Conservation (phyloP, 257 asterid genomes). For the Cinchona pubescens region DNA sequence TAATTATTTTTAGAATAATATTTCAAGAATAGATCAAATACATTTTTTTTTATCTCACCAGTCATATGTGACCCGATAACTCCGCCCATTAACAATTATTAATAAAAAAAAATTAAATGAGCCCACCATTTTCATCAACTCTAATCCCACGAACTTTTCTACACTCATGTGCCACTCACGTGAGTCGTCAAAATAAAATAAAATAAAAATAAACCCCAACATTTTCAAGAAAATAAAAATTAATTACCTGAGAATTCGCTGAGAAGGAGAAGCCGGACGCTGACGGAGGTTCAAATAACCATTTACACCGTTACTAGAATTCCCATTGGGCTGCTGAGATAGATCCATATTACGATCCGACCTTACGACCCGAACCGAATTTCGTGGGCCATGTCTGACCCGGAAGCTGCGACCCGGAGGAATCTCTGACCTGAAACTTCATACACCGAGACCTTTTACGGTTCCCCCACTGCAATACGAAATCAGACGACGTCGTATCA, state of each 20-base stretch:
- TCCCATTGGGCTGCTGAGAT: constrained; percentile 33
- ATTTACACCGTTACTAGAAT: constrained; percentile 13
- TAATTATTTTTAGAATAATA: too few relatives aligned
- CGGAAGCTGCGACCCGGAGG: constrained; percentile 45
- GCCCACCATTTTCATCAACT: background rate
- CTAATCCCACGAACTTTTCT: background rate
- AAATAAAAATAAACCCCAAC: background rate
- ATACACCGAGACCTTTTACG: constrained; percentile 74
- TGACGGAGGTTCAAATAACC: constrained; percentile 75
- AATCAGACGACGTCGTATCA: constrained; percentile 59
- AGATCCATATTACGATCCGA: constrained; percentile 52
- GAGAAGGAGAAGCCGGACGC: constrained; percentile 68
- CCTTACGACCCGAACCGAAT: constrained; percentile 45
- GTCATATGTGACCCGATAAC: too few relatives aligned
- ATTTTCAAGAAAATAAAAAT: background rate
- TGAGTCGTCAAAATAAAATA: background rate
- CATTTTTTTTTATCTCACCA: too few relatives aligned
- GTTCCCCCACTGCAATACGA: constrained; percentile 84
- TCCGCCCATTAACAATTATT: too few relatives aligned
- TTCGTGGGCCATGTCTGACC: constrained; percentile 39
- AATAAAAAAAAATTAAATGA: too few relatives aligned
- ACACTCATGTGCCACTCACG: constrained; percentile 7
- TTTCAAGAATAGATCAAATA: too few relatives aligned
- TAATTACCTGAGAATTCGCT: constrained; percentile 50
- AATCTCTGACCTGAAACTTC: constrained; percentile 49